Base-by-base conservation (phyloP, 192 early-diverging fungal species). In the Rhizophlyctis rosea region DNA sequence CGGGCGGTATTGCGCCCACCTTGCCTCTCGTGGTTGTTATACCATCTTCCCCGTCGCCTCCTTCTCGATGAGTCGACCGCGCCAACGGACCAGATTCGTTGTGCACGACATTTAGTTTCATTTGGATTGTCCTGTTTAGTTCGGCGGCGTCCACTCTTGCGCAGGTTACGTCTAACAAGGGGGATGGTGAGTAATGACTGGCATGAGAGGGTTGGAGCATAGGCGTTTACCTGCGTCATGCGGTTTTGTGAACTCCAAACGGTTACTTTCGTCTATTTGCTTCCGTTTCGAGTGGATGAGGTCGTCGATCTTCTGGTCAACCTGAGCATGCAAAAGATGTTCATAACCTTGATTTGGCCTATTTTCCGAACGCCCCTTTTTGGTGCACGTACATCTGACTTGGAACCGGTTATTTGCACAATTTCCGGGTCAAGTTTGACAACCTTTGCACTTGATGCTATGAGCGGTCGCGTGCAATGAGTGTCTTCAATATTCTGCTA, bases 111-210 rank as follows among this genome's bases (percentile, higher is more conserved):
- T 90, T 84, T 35, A 81, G 75, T 47, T 88, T 90, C 76, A 94
- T 87, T 65, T 91, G 88, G 27, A 92, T 85, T 21, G 85, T 89
- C 7, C 87, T 73, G 63, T 88, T 91, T 3, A 87, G 73, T 53
- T 84, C 84, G 39, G 79, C 78, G 2, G 88, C 86, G 61, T 92
- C 89, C 5, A 78, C 81, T 34, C 91, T 79, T 23, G 91, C 88
- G 57, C 91, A 90, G 0, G 74, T 65, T 4, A 28, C 36, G 35
- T 61, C 32, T 33, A 27, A 64, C 30, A 34, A 65, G 11, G 9
- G 4, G 11, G 44, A 13, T 21, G 3, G 47, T 4, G 13, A 7
- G 13, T 24, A 61, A 4, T 49, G 18, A 21, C 3, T 23, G 39
- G 39, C 32, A n/a, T n/a, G n/a, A n/a, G n/a, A 9, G 23, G 23